Conservation (phyloP, 148 eudicot genomes). For the Camellia sinensis region DNA sequence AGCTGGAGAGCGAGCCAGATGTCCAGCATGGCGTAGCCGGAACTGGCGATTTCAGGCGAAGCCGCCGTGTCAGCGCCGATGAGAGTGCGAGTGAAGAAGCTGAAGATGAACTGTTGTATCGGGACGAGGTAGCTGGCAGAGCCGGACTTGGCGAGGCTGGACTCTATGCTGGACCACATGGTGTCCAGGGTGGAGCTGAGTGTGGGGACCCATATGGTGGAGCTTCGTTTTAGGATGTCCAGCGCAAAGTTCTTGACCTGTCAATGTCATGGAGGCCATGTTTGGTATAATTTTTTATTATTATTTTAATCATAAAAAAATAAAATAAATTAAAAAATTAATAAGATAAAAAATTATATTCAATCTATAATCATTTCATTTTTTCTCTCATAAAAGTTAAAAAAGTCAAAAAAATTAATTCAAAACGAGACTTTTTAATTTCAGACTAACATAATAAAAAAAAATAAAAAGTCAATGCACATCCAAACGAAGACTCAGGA, state of each 20-base stretch:
- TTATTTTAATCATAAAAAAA: too few species aligned
- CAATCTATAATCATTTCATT: too few species aligned
- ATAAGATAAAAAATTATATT: too few species aligned
- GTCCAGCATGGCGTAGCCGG: slow-evolving; percentile 52
- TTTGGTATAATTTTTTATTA: too few species aligned
- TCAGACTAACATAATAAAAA: too few species aligned
- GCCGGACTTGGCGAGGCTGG: slow-evolving; percentile 39
- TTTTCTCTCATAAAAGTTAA: too few species aligned
- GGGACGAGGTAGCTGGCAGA: slow-evolving; percentile 37
- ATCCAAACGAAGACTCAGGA: too few species aligned
- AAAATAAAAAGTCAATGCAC: too few species aligned
- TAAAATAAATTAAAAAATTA: too few species aligned
- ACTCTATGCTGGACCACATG: slow-evolving; percentile 70
- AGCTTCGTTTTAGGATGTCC: slow-evolving; percentile 72
- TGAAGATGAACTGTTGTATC: slow-evolving; percentile 61
- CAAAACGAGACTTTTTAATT: too few species aligned
- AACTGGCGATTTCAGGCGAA: slow-evolving; percentile 46
- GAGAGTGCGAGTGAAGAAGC: slow-evolving; percentile 51
- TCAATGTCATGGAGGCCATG: too few species aligned
- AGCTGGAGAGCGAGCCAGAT: slow-evolving; percentile 79
- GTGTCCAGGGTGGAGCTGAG: slow-evolving; percentile 55
- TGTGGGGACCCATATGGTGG: slow-evolving; percentile 60
- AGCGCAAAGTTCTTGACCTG: slow-evolving; percentile 62
- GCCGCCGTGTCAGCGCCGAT: slow-evolving; percentile 55
- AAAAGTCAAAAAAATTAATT: too few species aligned